Evolutionary conservation across 768 basidiomycete species (phyloP).

Genomic region (Crassisporium funariophilum): DNA sequence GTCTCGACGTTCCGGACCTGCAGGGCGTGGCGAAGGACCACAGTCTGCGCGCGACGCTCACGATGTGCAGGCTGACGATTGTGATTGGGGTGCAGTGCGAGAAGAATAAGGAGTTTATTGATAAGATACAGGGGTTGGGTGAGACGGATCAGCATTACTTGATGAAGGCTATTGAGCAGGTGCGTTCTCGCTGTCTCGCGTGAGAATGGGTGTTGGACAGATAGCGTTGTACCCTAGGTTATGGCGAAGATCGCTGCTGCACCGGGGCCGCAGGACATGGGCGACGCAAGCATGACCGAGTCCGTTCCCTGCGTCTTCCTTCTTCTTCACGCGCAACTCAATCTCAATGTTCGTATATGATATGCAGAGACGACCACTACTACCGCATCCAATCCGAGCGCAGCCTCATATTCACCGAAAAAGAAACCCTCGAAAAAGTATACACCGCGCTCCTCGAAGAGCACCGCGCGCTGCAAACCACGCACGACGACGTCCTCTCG

Average conservation of each 20-base stretch:
- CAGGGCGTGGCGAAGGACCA: conserved; percentile 83
- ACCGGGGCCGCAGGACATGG: conserved; percentile 47
- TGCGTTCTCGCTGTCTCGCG: conserved; percentile 33
- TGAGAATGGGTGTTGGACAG: not conserved
- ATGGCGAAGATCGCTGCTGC: conserved; percentile 71
- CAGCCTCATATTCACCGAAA: conserved; percentile 77
- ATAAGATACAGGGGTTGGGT: conserved; percentile 81
- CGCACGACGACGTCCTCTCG: conserved; percentile 70
- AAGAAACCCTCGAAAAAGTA: conserved; percentile 82
- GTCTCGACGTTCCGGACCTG: conserved; percentile 85
- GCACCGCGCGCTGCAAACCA: conserved; percentile 72
- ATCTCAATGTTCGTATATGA: conserved; percentile 6
- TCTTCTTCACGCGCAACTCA: conserved; percentile 6
- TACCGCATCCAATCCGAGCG: conserved; percentile 83
- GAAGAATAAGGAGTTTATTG: conserved; percentile 85
- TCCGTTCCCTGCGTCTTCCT: conserved; percentile 37
- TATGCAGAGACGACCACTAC: conserved; percentile 82
- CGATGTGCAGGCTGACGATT: conserved; percentile 79
- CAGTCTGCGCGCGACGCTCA: conserved; percentile 62
- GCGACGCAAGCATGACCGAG: conserved; percentile 78
- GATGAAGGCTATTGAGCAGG: conserved; percentile 95
- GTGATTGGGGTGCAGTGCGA: conserved; percentile 89
- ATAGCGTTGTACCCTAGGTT: conserved; percentile 47
- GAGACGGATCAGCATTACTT: conserved; percentile 85
- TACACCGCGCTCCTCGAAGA: conserved; percentile 78